Evolutionary conservation across 176 grass and related monocot genomes (phyloP).

Genomic region (Hordeum marinum): DNA sequence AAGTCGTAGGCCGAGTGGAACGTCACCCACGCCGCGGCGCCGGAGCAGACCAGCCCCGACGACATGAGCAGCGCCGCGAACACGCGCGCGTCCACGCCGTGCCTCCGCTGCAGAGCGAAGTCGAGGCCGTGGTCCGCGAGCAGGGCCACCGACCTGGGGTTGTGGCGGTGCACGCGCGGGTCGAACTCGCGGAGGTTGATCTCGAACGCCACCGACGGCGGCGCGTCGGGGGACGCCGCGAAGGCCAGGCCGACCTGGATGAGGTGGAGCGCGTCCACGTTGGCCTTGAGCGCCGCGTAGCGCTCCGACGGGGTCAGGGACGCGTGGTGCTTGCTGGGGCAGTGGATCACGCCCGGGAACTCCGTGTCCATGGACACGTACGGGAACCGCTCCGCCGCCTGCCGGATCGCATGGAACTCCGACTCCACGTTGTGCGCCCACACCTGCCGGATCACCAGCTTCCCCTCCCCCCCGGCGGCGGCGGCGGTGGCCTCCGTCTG

Average conservation of each 20-base stretch:
- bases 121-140: slow-evolving; percentile 60
- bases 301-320: slow-evolving; percentile 43
- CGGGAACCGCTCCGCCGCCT: slow-evolving; percentile 36
- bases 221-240: slow-evolving; percentile 33
- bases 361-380: slow-evolving; percentile 92
- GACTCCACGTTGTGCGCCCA: slow-evolving; percentile 76
- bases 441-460: slow-evolving; percentile 59
- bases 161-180: slow-evolving; percentile 50
- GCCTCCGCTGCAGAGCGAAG: slow-evolving; percentile 43
- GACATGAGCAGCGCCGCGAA: slow-evolving; percentile 67
- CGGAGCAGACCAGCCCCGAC: slow-evolving; percentile 58
- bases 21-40: slow-evolving; percentile 45
- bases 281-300: slow-evolving; percentile 59
- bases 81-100: slow-evolving; percentile 37
- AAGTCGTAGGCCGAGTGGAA: slow-evolving; percentile 89
- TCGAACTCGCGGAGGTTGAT: slow-evolving; percentile 94
- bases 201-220: slow-evolving; percentile 51
- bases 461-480: not conserved
- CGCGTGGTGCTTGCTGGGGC: slow-evolving; percentile 31
- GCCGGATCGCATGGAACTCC: slow-evolving; percentile 61
- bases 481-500: not conserved
- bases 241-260: slow-evolving; percentile 80
- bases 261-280: slow-evolving; percentile 84
- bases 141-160: slow-evolving; percentile 47
- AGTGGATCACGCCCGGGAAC: slow-evolving; percentile 81